A percentile compares a stretch with the other conserved stretches of the same genome.
These are phyloP conservation scores for Protea cynaroides DNA, from an alignment of 164 flowering plant genomes.

Conservation along the genomic window DNA sequence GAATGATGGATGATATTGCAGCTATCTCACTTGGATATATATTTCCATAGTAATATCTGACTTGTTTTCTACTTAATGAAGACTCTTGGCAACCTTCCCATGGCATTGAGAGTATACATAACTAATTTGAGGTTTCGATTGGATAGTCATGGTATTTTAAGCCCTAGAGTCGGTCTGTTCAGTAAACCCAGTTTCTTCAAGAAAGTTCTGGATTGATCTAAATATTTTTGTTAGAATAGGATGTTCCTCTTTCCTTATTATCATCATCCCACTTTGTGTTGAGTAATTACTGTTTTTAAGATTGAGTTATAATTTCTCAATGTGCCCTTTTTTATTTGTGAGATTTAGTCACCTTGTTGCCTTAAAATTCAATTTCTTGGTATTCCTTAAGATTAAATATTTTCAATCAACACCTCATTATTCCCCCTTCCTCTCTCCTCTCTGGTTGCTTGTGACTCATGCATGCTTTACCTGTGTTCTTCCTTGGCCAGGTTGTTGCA, in stretches of 20 bases:
- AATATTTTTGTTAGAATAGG: too few relatives aligned
- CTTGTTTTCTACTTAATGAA: background rate
- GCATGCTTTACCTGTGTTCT: background rate
- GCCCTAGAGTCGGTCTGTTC: too few relatives aligned
- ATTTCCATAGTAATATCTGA: background rate
- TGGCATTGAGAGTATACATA: background rate
- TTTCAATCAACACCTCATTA: too few relatives aligned
- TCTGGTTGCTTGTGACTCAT: background rate
- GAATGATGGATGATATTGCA: background rate
- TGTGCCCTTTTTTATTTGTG: background rate
- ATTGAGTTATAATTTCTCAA: too few relatives aligned
- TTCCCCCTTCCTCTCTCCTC: too few relatives aligned
- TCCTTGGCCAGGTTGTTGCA: slow-evolving; percentile 71
- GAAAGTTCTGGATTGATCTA: too few relatives aligned
- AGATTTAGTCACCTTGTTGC: background rate
- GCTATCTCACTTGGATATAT: background rate
- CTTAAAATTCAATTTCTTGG: background rate
- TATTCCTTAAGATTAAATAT: too few relatives aligned
- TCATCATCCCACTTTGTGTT: too few relatives aligned
- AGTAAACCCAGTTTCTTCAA: too few relatives aligned
- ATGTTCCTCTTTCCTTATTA: too few relatives aligned
- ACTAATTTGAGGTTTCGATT: background rate
- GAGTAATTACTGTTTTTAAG: too few relatives aligned
- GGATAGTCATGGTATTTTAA: background rate
- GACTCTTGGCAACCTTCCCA: background rate